Conservation (phyloP, 1,284 basidiomycete genomes). For the Malassezia vespertilionis region DNA sequence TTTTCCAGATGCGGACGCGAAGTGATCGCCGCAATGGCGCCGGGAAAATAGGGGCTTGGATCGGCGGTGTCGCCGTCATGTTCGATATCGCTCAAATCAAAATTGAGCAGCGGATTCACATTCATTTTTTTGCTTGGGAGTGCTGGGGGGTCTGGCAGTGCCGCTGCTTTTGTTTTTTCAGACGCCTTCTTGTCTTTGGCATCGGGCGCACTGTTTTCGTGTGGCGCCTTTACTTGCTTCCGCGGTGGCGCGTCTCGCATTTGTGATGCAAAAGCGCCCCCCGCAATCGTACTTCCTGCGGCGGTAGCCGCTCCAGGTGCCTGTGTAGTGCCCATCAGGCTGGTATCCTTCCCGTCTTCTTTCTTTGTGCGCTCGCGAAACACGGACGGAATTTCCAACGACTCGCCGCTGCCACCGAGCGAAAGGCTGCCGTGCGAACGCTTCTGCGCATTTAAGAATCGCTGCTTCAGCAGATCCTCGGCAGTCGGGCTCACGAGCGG, state of each 20-base stretch:
- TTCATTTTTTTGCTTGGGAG: background rate
- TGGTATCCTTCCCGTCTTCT: constrained; percentile 3
- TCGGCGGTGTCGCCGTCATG: background rate
- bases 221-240: too few relatives aligned
- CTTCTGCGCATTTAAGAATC: constrained; percentile 34
- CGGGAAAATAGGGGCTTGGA: background rate
- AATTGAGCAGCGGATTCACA: background rate
- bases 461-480: constrained; percentile 33
- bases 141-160: too few relatives aligned
- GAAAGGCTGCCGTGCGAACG: constrained; percentile 18
- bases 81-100: background rate
- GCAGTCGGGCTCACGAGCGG: constrained; percentile 17
- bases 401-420: constrained; percentile 14
- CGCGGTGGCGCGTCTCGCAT: too few relatives aligned
- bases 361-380: background rate
- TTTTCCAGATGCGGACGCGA: background rate
- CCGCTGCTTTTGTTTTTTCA: background rate
- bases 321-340: constrained; percentile 8
- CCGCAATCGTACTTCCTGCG: too few relatives aligned
- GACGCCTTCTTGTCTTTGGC: background rate
- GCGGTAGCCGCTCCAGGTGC: background rate
- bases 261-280: too few relatives aligned
- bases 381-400: constrained; percentile 10
- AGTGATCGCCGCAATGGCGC: background rate
- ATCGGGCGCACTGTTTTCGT: too few relatives aligned